These are phyloP conservation scores for Daedaleopsis nitida DNA, from an alignment of 768 basidiomycete species.

Conservation along the genomic window DNA sequence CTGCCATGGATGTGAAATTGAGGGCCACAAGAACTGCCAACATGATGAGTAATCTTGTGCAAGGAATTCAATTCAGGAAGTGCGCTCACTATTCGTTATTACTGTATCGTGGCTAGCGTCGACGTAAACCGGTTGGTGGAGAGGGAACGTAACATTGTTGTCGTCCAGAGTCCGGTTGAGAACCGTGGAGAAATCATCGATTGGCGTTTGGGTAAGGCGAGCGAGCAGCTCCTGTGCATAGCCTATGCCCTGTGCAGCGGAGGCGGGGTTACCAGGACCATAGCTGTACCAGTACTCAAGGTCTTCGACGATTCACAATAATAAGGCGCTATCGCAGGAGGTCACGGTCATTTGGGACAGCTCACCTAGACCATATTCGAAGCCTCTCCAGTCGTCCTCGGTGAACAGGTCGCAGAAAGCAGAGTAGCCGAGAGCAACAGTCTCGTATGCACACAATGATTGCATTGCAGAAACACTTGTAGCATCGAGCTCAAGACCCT, in stretches of 20 bases:
- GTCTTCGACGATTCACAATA: constrained; percentile 7
- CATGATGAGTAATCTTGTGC: background rate
- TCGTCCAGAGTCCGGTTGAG: constrained; percentile 50
- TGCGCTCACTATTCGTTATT: constrained; percentile 37
- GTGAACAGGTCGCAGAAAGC: constrained; percentile 54
- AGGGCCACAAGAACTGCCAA: constrained; percentile 43
- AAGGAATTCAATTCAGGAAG: no score
- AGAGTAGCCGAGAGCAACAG: constrained; percentile 53
- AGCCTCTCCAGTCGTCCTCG: constrained; percentile 53
- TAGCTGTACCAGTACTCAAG: constrained; percentile 37
- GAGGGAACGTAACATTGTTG: constrained; percentile 37
- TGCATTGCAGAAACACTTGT: constrained; percentile 39
- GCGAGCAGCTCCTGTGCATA: constrained; percentile 47
- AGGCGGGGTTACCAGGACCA: constrained; percentile 46
- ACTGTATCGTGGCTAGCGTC: constrained; percentile 51
- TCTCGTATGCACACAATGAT: constrained; percentile 45
- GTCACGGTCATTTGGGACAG: background rate
- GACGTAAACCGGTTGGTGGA: constrained; percentile 43
- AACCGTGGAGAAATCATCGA: constrained; percentile 43
- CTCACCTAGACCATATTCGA: constrained; percentile 43
- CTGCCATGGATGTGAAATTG: constrained; percentile 45
- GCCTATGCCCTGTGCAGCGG: constrained; percentile 41
- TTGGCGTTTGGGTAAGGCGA: constrained; percentile 40
- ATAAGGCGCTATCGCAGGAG: background rate
- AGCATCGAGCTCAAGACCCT: constrained; percentile 34